Evolutionary conservation across 257 asterid species (phyloP).

Genomic region (Lycium barbarum): DNA sequence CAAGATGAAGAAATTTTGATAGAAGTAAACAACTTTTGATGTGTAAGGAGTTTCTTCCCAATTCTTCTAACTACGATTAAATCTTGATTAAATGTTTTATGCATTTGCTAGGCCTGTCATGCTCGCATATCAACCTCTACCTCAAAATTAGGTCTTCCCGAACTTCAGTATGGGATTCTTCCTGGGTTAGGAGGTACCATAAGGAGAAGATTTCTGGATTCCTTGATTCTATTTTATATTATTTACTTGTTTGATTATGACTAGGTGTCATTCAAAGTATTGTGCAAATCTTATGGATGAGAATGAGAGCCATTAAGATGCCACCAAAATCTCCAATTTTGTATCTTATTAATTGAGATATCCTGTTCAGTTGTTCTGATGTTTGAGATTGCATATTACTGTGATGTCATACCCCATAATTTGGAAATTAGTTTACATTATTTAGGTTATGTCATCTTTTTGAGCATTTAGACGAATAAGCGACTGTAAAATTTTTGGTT

Average conservation of each 20-base stretch:
- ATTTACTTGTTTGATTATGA: background rate
- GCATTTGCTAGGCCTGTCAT: constrained; percentile 80
- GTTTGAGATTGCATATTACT: background rate
- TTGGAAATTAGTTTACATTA: background rate
- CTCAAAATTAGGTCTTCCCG: constrained; percentile 94
- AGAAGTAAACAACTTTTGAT: constrained; percentile 2
- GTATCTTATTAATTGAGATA: background rate
- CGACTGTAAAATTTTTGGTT: background rate
- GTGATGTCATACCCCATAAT: background rate
- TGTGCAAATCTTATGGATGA: background rate
- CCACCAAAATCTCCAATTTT: background rate
- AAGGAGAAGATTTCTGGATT: constrained; percentile 15
- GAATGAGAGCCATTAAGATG: too few relatives aligned
- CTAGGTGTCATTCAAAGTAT: background rate
- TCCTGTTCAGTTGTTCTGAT: background rate
- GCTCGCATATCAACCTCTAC: constrained; percentile 89
- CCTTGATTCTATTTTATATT: background rate
- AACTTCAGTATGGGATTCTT: constrained; percentile 90
- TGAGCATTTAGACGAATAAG: background rate
- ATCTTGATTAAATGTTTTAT: constrained; percentile 4
- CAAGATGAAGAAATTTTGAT: background rate
- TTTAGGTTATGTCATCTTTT: background rate
- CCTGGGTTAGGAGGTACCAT: constrained; percentile 97
- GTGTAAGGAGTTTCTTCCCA: background rate
- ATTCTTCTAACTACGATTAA: background rate